phyloP scores from a whole-genome alignment of 345 rosid genomes.

The Camelina sativa region DNA sequence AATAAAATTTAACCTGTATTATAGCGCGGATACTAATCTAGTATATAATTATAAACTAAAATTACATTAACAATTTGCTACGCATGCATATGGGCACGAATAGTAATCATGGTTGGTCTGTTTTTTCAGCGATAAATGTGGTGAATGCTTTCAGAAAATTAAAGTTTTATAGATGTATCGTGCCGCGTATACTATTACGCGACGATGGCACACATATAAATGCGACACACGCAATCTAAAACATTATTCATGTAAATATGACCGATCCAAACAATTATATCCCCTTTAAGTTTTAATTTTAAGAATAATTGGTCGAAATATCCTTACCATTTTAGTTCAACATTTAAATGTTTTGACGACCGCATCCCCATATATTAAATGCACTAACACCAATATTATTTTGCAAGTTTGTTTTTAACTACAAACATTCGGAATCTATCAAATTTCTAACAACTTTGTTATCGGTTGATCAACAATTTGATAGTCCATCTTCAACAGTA shows the following conservation, averaged over 20 bases:
- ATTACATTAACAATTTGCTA: not conserved
- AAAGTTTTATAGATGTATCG: slow-evolving; percentile 4
- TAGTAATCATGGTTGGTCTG: slow-evolving; percentile 24
- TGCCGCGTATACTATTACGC: not conserved
- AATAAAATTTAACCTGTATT: too few species aligned
- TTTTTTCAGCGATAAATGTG: slow-evolving; percentile 22
- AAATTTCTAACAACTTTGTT: too few species aligned
- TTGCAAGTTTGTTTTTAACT: not conserved
- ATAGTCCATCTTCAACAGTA: not conserved
- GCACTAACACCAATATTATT: not conserved
- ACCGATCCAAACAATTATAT: not conserved
- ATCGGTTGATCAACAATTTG: too few species aligned
- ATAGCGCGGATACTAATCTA: too few species aligned
- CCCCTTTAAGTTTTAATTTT: not conserved
- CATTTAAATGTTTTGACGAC: not conserved
- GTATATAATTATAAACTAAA: too few species aligned
- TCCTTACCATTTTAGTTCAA: not conserved
- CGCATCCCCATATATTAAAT: not conserved
- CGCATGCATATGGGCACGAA: slow-evolving; percentile 15
- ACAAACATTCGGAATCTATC: too few species aligned
- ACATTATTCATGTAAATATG: not conserved
- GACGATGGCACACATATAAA: not conserved
- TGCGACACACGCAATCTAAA: not conserved
- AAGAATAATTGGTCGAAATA: not conserved
- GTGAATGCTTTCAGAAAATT: not conserved